A percentile compares a stretch with the other conserved stretches of the same genome.
Conservation (phyloP, 2,329 filamentous ascomycete species). For the Nannizziopsis barbatae region DNA sequence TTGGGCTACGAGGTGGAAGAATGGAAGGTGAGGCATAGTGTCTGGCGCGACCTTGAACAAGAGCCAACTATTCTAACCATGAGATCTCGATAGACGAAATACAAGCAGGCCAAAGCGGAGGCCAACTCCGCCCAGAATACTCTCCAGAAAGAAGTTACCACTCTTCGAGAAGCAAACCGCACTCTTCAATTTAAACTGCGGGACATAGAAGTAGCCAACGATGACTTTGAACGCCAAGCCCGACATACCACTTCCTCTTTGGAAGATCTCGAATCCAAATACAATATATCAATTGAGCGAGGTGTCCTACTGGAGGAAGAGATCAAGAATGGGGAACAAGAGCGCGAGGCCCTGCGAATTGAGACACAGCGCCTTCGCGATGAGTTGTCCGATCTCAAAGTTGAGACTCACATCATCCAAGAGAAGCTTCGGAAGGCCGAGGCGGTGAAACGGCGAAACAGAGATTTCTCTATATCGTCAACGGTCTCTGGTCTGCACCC, state of each 20-base stretch:
- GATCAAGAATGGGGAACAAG: conserved; percentile 79
- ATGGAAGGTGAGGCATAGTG: conserved; percentile 66
- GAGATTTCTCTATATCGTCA: conserved; percentile 38
- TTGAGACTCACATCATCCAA: conserved; percentile 86
- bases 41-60: background rate
- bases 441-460: conserved; percentile 36
- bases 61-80: background rate
- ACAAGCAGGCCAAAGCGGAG: conserved; percentile 87
- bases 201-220: conserved; percentile 95
- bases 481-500: conserved; percentile 1
- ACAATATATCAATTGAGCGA: conserved; percentile 85
- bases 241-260: conserved; percentile 90
- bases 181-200: conserved; percentile 71
- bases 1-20: conserved; percentile 86
- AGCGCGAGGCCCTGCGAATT: conserved; percentile 78
- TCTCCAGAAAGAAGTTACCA: conserved; percentile 92
- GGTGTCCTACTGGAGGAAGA: conserved; percentile 92
- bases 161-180: conserved; percentile 71
- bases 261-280: conserved; percentile 94
- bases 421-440: conserved; percentile 77
- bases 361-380: conserved; percentile 82
- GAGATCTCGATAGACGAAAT: conserved; percentile 58
- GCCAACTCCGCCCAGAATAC: conserved; percentile 70
- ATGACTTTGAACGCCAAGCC: conserved; percentile 94
- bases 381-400: conserved; percentile 83